Evolutionary conservation across 2,329 filamentous ascomycete species (phyloP).

Genomic region (Venturia aucupariae): DNA sequence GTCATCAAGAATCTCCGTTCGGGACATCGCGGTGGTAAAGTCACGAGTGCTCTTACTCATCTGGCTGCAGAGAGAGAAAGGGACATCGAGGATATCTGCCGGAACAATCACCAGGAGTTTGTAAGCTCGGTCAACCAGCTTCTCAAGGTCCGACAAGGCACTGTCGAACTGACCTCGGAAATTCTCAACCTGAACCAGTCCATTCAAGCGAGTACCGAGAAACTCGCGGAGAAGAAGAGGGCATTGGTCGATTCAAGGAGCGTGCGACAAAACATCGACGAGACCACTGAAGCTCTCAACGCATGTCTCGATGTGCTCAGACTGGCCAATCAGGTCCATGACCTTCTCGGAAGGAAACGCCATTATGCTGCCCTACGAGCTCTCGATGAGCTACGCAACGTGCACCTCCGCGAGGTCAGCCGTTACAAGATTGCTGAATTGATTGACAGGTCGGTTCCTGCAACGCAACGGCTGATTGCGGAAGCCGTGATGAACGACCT

Average conservation of each 20-base stretch:
- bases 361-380: constrained; percentile 93
- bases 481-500: constrained; percentile 95
- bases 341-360: constrained; percentile 82
- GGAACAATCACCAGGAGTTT: constrained; percentile 95
- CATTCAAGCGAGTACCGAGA: constrained; percentile 90
- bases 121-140: constrained; percentile 87
- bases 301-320: constrained; percentile 88
- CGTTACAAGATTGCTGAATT: constrained; percentile 92
- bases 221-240: constrained; percentile 88
- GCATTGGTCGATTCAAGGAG: constrained; percentile 84
- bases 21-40: constrained; percentile 60
- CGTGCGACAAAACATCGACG: constrained; percentile 90
- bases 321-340: constrained; percentile 88
- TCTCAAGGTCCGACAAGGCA: constrained; percentile 84
- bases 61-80: constrained; percentile 80
- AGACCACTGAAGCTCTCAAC: constrained; percentile 77
- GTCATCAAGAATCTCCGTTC: constrained; percentile 83
- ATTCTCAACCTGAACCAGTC: constrained; percentile 89
- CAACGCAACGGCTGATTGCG: constrained; percentile 84
- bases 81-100: constrained; percentile 89
- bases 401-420: constrained; percentile 87
- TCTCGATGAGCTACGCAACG: constrained; percentile 90
- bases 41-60: constrained; percentile 68
- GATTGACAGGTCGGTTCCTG: constrained; percentile 91
- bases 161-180: constrained; percentile 77